A percentile compares a stretch with the other conserved stretches of the same genome.
These are phyloP conservation scores for Pythium aristosporum DNA, from an alignment of 352 stramenopile species.

Conservation along the genomic window DNA sequence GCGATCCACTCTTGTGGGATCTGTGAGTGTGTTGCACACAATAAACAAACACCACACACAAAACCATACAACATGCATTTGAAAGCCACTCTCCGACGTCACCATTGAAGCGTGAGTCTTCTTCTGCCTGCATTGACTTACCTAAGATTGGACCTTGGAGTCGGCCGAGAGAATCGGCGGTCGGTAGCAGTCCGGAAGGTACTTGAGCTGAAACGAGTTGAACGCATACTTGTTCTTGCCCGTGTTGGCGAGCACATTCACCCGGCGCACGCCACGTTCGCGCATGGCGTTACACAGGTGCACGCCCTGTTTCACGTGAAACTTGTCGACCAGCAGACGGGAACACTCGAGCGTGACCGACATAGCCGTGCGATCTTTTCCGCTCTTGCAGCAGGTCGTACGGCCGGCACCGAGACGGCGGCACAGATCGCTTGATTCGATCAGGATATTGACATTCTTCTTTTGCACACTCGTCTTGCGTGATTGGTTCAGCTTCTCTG, in stretches of 20 bases:
- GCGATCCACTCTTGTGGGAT: conserved; percentile 66
- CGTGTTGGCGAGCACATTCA: conserved; percentile 86
- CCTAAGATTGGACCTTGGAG: conserved; percentile 73
- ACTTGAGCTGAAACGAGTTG: conserved; percentile 96
- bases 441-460: conserved; percentile 88
- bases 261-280: conserved; percentile 75
- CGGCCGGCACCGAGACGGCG: conserved; percentile 89
- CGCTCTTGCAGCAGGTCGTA: conserved; percentile 97
- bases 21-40: conserved; percentile 7
- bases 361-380: conserved; percentile 98
- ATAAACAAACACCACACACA: conserved; percentile 9
- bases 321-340: conserved; percentile 88
- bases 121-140: neutral
- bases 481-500: conserved; percentile 50
- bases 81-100: neutral
- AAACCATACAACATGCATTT: conserved; percentile 16
- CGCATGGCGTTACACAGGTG: conserved; percentile 86
- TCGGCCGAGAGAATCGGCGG: conserved; percentile 83
- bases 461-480: conserved; percentile 71
- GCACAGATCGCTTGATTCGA: conserved; percentile 86
- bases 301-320: conserved; percentile 84
- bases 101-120: neutral
- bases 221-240: conserved; percentile 95
- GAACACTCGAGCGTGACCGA: conserved; percentile 95
- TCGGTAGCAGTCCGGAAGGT: conserved; percentile 94